These are phyloP conservation scores for Coccinonectria pachysandricola DNA, from an alignment of 2,329 filamentous ascomycete species.

Conservation along the genomic window DNA sequence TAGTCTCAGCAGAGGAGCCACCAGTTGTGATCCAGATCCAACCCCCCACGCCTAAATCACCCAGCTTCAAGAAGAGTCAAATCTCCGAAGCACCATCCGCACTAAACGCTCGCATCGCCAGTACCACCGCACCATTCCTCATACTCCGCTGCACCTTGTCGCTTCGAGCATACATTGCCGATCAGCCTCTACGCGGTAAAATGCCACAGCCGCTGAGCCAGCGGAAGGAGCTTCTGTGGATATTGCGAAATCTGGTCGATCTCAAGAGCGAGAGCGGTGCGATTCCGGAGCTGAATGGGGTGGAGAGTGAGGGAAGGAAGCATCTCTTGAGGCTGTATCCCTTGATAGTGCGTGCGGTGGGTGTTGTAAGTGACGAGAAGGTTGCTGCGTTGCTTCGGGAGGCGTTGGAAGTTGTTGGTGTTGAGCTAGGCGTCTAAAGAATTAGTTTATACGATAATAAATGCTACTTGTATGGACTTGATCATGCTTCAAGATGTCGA, in stretches of 20 bases:
- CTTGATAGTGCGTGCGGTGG: slow-evolving; percentile 55
- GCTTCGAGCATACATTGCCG: slow-evolving; percentile 76
- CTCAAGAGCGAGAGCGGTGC: slow-evolving; percentile 61
- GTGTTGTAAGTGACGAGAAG: slow-evolving; percentile 47
- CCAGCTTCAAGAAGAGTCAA: slow-evolving; percentile 18
- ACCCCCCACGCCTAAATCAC: slow-evolving; percentile 34
- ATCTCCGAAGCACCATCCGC: slow-evolving; percentile 15
- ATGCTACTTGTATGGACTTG: slow-evolving; percentile 1
- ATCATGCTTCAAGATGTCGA: no score
- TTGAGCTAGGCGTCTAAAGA: slow-evolving; percentile 28
- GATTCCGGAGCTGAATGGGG: slow-evolving; percentile 45
- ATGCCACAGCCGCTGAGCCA: slow-evolving; percentile 84
- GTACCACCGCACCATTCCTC: slow-evolving; percentile 68
- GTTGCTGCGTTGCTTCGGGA: slow-evolving; percentile 47
- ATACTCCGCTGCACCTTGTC: slow-evolving; percentile 73
- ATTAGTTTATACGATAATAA: no score
- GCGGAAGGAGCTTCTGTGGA: slow-evolving; percentile 64
- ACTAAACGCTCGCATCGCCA: slow-evolving; percentile 53
- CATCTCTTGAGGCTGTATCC: slow-evolving; percentile 77
- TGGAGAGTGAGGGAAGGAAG: slow-evolving; percentile 51
- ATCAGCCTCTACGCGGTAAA: slow-evolving; percentile 78
- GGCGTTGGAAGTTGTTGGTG: slow-evolving; percentile 52
- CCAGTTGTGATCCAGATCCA: slow-evolving; percentile 29
- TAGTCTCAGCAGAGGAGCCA: slow-evolving; percentile 41
- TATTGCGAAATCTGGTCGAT: slow-evolving; percentile 55